Percentiles rank a stretch among this genome's conserved stretches.
Conservation (phyloP, 2,329 filamentous ascomycete species). For the Aspergillus versicolor region DNA sequence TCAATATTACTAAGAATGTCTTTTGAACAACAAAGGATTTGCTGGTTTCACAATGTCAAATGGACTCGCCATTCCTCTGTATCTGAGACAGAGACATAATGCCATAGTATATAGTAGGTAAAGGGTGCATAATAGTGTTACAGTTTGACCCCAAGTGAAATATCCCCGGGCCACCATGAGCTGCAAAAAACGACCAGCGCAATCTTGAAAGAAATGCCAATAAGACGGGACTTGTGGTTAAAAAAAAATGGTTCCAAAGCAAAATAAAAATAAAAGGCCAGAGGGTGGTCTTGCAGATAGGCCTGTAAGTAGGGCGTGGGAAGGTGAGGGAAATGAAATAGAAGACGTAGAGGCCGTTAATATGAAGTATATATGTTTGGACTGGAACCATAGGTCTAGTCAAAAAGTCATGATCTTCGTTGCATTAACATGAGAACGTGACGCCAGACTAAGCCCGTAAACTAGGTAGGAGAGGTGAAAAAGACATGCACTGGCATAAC, state of each 20-base stretch:
- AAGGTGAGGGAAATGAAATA: neutral
- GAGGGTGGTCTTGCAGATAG: neutral
- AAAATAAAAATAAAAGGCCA: neutral
- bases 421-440: conserved; percentile 39
- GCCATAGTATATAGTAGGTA: neutral
- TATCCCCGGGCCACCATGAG: neutral
- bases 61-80: neutral
- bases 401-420: conserved; percentile 39
- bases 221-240: neutral
- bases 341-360: conserved; percentile 7
- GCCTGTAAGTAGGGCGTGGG: neutral
- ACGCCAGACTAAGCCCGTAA: conserved; percentile 25
- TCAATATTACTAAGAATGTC: neutral
- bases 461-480: conserved; percentile 17
- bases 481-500: conserved; percentile 25
- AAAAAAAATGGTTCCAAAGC: neutral
- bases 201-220: neutral
- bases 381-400: conserved; percentile 15
- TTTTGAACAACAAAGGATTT: neutral
- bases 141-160: neutral
- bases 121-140: neutral
- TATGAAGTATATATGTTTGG: conserved; percentile 13
- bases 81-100: no score
- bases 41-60: neutral
- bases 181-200: neutral